These are phyloP conservation scores for Plasmodium inui DNA, from an alignment of 169 alveolate genomes.

Conservation along the genomic window DNA sequence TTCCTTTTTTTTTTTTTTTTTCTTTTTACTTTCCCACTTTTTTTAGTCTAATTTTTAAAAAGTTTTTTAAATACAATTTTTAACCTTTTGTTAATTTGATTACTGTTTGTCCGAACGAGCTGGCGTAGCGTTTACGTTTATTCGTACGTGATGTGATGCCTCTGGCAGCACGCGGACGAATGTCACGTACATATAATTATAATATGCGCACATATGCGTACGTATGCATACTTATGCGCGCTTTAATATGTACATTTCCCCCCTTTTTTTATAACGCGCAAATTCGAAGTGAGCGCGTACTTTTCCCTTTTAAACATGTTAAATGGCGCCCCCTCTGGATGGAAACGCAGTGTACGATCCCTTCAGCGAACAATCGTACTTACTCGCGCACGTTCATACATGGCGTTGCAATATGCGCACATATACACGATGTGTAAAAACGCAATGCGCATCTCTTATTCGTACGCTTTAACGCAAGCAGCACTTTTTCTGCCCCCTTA, in stretches of 20 bases:
- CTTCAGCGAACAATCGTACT: not conserved
- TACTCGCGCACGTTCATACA: not conserved
- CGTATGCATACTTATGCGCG: not conserved
- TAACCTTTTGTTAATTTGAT: conserved; percentile 5
- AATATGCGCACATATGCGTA: not conserved
- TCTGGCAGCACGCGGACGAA: not conserved
- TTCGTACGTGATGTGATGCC: not conserved
- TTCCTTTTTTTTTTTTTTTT: not conserved
- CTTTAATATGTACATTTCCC: not conserved
- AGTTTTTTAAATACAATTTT: not conserved
- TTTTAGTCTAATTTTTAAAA: conserved; percentile 18
- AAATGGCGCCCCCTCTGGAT: not conserved
- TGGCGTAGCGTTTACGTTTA: not conserved
- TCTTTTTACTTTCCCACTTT: not conserved
- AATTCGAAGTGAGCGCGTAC: not conserved
- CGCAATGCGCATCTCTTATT: not conserved
- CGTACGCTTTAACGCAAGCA: not conserved
- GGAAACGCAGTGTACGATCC: not conserved
- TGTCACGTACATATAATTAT: not conserved
- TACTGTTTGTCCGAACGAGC: conserved; percentile 20
- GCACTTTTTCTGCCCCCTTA: not conserved
- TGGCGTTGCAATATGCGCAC: not conserved
- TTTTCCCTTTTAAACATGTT: not conserved
- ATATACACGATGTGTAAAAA: not conserved
- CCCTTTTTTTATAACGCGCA: not conserved